Evolutionary conservation across 108 stramenopile species (phyloP), one percentile per base, ranked within the genome.

Genomic region (Nannochloropsis gaditana): DNA sequence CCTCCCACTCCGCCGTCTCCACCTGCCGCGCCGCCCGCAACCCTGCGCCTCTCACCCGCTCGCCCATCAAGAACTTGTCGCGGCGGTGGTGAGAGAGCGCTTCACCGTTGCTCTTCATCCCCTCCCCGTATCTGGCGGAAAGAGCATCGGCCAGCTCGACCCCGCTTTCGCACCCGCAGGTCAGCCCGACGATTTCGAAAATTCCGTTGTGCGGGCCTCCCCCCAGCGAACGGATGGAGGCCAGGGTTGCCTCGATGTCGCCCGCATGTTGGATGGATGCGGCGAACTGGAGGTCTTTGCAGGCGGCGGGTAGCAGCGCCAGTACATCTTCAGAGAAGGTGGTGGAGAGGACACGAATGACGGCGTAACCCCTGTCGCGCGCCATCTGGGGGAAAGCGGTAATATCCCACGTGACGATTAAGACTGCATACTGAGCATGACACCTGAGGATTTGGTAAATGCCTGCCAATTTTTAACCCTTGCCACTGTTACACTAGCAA

Each of bases 31-130:
- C 96, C 5, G 95, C 91, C 47, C 79, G 41, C 21, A 88, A 84
- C 21, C 89, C 89, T 42, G 82, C 83, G 11, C 11, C 43, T 19
- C 86, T 79, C 43, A 84, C 41, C 9, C 80, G 83, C 81, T 89
- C 89, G 59, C 85, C 83, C 89, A 89, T 89, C 79, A 89, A 83
- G 80, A 86, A 89, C 86, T 89, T 89, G 80, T 89, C 85, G 11
- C 89, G 85, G 21, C 89, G 83, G 41, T 94, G 93, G 10, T 93
- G 92, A 80, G 93, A 93, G 5, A 89, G 90, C 42, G 86, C 83
- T 11, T 94, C 94, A 43, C 96, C 95, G 87, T 97, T 97, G 2
- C 92, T 90, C 47, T 92, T 87, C 80, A 97, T 82, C 42, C 87
- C 80, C 88, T 79, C 79, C 82, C 82, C 82, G 10, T 41, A 41